These are phyloP conservation scores for Colletotrichum sp. DNA, from an alignment of 2,329 filamentous ascomycete species.

Conservation along the genomic window DNA sequence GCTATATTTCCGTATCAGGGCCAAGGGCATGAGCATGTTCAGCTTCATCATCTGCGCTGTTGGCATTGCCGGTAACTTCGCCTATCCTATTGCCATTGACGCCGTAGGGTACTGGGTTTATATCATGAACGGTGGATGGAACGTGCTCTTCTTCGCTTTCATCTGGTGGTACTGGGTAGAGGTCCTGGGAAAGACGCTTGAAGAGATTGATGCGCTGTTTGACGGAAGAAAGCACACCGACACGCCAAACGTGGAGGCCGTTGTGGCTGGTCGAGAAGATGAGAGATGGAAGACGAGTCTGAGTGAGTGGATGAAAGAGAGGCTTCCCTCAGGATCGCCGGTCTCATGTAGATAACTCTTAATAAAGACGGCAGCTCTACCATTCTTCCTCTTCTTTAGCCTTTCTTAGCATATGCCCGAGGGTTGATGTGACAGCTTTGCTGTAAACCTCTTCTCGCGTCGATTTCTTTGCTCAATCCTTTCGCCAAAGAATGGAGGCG, in stretches of 20 bases:
- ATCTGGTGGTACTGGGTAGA: not conserved
- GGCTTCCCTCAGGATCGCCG: not conserved
- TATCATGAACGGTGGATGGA: not conserved
- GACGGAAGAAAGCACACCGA: not conserved
- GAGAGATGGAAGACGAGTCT: not conserved
- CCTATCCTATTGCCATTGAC: not conserved
- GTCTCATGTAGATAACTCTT: not conserved
- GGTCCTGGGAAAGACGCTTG: not conserved
- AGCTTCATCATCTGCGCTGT: not conserved
- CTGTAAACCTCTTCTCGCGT: no score
- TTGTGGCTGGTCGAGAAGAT: not conserved
- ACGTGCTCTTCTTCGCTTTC: not conserved
- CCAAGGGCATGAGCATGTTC: slow-evolving; percentile 3
- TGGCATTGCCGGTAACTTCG: not conserved
- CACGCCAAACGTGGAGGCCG: not conserved
- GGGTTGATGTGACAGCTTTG: no score
- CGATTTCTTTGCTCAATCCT: no score
- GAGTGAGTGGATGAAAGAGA: not conserved
- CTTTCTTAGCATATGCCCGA: no score
- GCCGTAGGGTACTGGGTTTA: not conserved
- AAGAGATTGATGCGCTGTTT: not conserved
- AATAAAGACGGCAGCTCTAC: accelerated
- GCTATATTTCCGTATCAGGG: not conserved
- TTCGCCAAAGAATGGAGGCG: no score
- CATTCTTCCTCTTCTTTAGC: accelerated